Evolutionary conservation across 306 rosid genomes (phyloP).

Genomic region (Betula pendula): DNA sequence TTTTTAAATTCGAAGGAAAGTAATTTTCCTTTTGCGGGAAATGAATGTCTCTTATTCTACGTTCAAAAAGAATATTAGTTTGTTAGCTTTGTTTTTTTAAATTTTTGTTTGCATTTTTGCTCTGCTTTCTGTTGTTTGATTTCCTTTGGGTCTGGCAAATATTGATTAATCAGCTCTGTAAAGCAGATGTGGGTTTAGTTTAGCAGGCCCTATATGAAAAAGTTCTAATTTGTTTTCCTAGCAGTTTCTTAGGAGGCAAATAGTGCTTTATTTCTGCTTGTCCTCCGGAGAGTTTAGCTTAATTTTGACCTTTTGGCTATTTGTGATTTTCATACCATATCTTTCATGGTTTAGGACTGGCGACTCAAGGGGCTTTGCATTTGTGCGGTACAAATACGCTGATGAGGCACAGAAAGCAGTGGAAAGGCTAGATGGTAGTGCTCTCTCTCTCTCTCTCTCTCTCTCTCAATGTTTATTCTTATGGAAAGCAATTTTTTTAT

Average conservation of each 20-base stretch:
- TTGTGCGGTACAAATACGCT: conserved; percentile 89
- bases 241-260: not conserved
- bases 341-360: conserved; percentile 55
- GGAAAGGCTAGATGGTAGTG: conserved; percentile 79
- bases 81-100: too few relatives aligned
- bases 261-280: not conserved
- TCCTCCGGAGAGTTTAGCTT: not conserved
- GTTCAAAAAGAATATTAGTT: too few relatives aligned
- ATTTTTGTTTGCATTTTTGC: too few relatives aligned
- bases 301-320: not conserved
- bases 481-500: not conserved
- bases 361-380: conserved; percentile 90
- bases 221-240: too few relatives aligned
- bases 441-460: not conserved
- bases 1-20: too few relatives aligned
- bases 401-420: conserved; percentile 91
- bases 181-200: too few relatives aligned
- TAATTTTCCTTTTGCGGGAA: too few relatives aligned
- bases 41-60: too few relatives aligned
- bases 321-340: not conserved
- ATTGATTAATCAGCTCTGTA: too few relatives aligned
- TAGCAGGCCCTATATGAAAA: too few relatives aligned
- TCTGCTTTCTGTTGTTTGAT: too few relatives aligned
- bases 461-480: not conserved
- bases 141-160: too few relatives aligned